Percentiles rank a stretch among this genome's conserved stretches.
Evolutionary conservation across 116 monocot species (phyloP).

Genomic region (Zostera marina): DNA sequence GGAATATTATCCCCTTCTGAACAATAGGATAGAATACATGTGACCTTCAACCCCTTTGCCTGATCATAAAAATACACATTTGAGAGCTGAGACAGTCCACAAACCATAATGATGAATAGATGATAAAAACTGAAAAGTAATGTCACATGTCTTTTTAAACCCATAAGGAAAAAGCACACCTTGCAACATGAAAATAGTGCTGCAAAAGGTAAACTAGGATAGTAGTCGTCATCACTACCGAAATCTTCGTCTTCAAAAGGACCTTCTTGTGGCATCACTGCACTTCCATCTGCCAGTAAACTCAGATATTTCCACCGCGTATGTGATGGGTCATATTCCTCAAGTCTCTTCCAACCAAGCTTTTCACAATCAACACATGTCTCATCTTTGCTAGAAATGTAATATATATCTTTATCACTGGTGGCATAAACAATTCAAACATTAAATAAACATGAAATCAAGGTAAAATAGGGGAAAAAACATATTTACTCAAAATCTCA

Average conservation of each 20-base stretch:
- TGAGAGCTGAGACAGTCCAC: conserved; percentile 5
- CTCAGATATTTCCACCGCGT: conserved; percentile 54
- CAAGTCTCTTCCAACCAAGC: conserved; percentile 73
- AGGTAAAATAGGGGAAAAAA: not conserved
- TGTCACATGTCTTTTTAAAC: not conserved
- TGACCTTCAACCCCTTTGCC: conserved; percentile 73
- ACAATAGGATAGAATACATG: conserved; percentile 81
- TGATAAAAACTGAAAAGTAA: not conserved
- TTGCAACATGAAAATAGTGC: conserved; percentile 71
- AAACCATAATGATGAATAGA: not conserved
- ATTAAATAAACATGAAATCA: not conserved
- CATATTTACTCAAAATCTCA: not conserved
- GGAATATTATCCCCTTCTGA: conserved; percentile 92
- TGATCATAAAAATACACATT: conserved; percentile 9
- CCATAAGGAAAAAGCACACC: conserved; percentile 35
- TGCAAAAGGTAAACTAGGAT: conserved; percentile 72
- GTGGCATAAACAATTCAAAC: conserved; percentile 15
- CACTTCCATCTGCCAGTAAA: conserved; percentile 41
- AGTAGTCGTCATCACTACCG: conserved; percentile 57
- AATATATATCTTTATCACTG: conserved; percentile 72
- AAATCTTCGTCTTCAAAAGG: conserved; percentile 44
- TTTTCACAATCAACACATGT: conserved; percentile 41
- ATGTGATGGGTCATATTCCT: conserved; percentile 61
- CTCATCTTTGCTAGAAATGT: conserved; percentile 72
- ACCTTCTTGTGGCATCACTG: conserved; percentile 12